Evolutionary conservation across 495 filamentous ascomycete species (phyloP).

Genomic region (Hypoxylon trugodes): DNA sequence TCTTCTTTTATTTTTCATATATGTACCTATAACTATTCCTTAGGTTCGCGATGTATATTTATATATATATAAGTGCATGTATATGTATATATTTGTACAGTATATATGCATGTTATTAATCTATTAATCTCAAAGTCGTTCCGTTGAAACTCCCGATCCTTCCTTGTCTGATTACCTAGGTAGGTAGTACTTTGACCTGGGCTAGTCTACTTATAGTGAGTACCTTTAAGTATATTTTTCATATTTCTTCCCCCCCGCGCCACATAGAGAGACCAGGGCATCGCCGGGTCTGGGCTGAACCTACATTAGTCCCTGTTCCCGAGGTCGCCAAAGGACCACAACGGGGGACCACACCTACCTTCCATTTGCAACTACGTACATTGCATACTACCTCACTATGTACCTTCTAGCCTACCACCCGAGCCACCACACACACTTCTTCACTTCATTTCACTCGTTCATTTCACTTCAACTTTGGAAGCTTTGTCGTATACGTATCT

Average conservation of each 20-base stretch:
- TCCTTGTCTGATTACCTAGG: slow-evolving; percentile 22
- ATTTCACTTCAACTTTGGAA: too few species aligned
- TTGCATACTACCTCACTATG: too few species aligned
- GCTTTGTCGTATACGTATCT: too few species aligned
- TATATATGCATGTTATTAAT: too few species aligned
- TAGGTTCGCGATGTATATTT: too few species aligned
- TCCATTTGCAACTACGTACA: slow-evolving; percentile 41
- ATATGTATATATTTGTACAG: too few species aligned
- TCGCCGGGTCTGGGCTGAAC: slow-evolving; percentile 37
- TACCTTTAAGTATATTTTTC: background rate
- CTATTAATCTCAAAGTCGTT: slow-evolving; percentile 23
- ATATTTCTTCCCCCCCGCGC: slow-evolving; percentile 13
- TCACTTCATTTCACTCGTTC: too few species aligned
- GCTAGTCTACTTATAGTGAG: slow-evolving; percentile 5
- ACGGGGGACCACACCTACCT: slow-evolving; percentile 37
- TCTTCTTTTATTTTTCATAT: slow-evolving; percentile 20
- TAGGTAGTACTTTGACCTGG: background rate
- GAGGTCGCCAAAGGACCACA: slow-evolving; percentile 31
- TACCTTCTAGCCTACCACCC: too few species aligned
- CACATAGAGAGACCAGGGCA: slow-evolving; percentile 30
- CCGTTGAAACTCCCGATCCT: slow-evolving; percentile 40
- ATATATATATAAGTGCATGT: too few species aligned
- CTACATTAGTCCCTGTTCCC: slow-evolving; percentile 39
- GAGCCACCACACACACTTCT: slow-evolving; percentile 3
- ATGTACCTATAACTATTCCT: too few species aligned